Conservation (phyloP, 192 early-diverging fungal genomes). For the Umbelopsis sp. region DNA sequence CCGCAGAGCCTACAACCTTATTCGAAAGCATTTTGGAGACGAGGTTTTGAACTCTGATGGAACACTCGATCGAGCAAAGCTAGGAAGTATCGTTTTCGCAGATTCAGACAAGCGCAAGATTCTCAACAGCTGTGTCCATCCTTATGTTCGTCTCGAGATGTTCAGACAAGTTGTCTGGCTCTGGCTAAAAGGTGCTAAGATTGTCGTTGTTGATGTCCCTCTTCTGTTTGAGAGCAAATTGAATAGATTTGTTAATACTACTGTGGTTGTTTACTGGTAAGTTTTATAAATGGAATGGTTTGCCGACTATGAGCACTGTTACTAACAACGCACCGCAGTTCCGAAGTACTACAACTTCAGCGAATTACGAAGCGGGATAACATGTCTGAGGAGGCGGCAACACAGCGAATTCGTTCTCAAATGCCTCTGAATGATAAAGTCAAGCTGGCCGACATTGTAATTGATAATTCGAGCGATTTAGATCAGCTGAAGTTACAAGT, state of each 20-base stretch:
- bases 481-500: conserved; percentile 51
- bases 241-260: conserved; percentile 68
- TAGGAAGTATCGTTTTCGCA: conserved; percentile 81
- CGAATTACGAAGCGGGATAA: conserved; percentile 77
- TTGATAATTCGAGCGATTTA: conserved; percentile 80
- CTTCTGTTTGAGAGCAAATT: conserved; percentile 87
- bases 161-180: conserved; percentile 62
- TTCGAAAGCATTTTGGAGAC: conserved; percentile 79
- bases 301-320: background rate
- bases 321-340: conserved; percentile 48
- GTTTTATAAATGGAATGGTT: background rate
- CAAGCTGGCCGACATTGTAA: conserved; percentile 74
- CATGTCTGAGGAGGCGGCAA: conserved; percentile 65
- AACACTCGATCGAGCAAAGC: conserved; percentile 72
- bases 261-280: conserved; percentile 85
- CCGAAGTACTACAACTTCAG: conserved; percentile 67
- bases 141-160: conserved; percentile 84
- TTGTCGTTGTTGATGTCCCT: conserved; percentile 92
- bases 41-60: conserved; percentile 57
- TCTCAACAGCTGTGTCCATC: conserved; percentile 88
- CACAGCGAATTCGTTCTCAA: conserved; percentile 78
- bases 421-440: conserved; percentile 82
- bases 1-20: conserved; percentile 66
- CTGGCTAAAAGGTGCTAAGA: conserved; percentile 68
- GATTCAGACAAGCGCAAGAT: conserved; percentile 69